Evolutionary conservation across 2,329 filamentous ascomycete species (phyloP), one percentile per base, ranked within the genome.

Genomic region (Cercospora janseana): DNA sequence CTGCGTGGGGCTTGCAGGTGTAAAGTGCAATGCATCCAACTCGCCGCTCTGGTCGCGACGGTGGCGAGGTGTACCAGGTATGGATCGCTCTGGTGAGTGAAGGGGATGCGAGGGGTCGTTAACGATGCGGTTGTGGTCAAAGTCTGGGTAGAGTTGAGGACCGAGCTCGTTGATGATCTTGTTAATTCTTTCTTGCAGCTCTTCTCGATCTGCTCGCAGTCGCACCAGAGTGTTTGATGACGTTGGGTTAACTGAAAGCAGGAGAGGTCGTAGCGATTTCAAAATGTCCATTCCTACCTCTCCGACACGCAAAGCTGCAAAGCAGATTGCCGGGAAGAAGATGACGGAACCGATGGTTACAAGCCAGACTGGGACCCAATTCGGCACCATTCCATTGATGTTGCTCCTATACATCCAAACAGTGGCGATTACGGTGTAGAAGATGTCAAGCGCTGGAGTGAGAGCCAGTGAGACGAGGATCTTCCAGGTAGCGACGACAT

Each of bases 281-380:
- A 93, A 76, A 49, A 98, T 96, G 66, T 98, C 93, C 90, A 98
- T 96, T 45, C 92, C 93, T n/a, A 95, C 86, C 72, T 98, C 93
- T 38, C 93, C 93, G 59, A 97, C 95, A 8, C 93, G 86, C 45
- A 98, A 82, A 5, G 93, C 89, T 4, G 90, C 91, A 69, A 95
- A 96, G 0, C 91, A 96, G 61, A 96, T 86, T 18, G 83, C 80
- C 4, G 91, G 87, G 75, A 95, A 95, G 58, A 94, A 74, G 40
- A 88, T 77, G 73, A 88, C 85, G 42, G 90, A 87, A 29, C 82
- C 80, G 7, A 88, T 67, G 56, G 91, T 83, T 8, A 94, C 80
- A 16, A 82, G 67, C 82, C 86, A 95, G 50, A 91, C 79, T 1
- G 91, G 88, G 24, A 95, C 80, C 76, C 84, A 91, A 3, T 81